Conservation (phyloP, 2,329 filamentous ascomycete species). For the Trichoderma sp. region DNA sequence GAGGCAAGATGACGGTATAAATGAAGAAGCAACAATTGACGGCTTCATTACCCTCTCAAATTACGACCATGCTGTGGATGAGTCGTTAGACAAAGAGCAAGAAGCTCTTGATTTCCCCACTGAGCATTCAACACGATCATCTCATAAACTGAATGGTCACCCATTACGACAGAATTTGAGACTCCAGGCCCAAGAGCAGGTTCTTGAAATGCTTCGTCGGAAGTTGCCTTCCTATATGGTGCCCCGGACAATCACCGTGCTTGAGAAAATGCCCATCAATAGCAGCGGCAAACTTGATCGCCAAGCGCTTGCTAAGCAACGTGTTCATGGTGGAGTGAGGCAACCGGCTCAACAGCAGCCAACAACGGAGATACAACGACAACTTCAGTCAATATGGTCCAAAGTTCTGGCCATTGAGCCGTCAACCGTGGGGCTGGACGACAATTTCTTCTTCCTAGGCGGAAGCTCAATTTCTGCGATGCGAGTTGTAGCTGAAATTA, state of each 20-base stretch:
- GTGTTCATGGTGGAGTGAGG: background rate
- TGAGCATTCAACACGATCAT: too few species aligned
- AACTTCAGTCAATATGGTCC: background rate
- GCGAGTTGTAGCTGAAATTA: background rate
- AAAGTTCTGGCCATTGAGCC: background rate
- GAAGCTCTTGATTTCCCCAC: too few species aligned
- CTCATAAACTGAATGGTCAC: too few species aligned
- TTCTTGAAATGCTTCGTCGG: background rate
- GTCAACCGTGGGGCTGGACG: background rate
- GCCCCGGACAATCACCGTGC: background rate
- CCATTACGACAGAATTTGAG: too few species aligned
- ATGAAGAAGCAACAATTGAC: background rate
- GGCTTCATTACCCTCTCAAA: background rate
- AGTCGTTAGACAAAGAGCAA: too few species aligned
- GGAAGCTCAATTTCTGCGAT: background rate
- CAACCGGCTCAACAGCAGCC: background rate
- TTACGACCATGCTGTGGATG: background rate
- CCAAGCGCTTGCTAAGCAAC: background rate
- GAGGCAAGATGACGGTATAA: background rate
- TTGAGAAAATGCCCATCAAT: background rate
- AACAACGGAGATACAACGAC: background rate
- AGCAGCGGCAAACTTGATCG: background rate
- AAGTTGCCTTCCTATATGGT: background rate
- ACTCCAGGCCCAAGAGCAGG: background rate
- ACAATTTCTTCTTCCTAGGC: background rate